Base-by-base conservation (phyloP, 2,329 filamentous ascomycete genomes). In the Talaromyces sp. region DNA sequence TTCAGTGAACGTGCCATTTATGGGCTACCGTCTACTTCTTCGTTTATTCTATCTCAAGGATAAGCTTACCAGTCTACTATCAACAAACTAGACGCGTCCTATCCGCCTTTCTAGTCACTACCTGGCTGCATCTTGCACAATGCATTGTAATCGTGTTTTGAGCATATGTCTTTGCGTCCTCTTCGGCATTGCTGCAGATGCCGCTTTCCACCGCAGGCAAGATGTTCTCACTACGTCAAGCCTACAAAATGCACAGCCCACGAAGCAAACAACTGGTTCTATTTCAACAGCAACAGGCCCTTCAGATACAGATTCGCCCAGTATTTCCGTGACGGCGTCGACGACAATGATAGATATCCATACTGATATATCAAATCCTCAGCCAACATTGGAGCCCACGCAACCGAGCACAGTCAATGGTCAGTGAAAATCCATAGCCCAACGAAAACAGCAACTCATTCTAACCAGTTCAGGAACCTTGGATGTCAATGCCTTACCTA, bases 401-500 rank as follows among this genome's bases (percentile, higher is more conserved):
- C 43, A 39, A 8, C n/a, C 45, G 10, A 66, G 31, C 37, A 33
- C 37, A 27, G 39, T 17, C 27, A 66, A 50, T 39, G 59, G 64
- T 66, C 27, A 56, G 63, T 61, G 19, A n/a, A 47, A 31, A 5
- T 15, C 27, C 13, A 27, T 35, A 25, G 19, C 5, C 13, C 7
- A 13, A 43, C 43, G 10, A 22, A 33, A 43, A 33, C 1, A 13
- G 37, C 59, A 41, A 43, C n/a, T n/a, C 13, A 3, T 54, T 63
- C 58, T 67, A n/a, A 67, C 19, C 7, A 9, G 47, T 37, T 62
- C 54, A 68, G 70, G 72, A 67, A 67, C 58, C 45, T 63, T 68
- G 31, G 68, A 47, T 37, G 69, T 70, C 0, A 72, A 75, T 63
- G 72, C 71, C 60, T 83, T 97, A 19, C 94, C 94, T 0, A 80